Evolutionary conservation across 2,329 filamentous ascomycete genomes (phyloP), one percentile per base, ranked within the genome.

Genomic region (Aspergillus pseudoterreus): DNA sequence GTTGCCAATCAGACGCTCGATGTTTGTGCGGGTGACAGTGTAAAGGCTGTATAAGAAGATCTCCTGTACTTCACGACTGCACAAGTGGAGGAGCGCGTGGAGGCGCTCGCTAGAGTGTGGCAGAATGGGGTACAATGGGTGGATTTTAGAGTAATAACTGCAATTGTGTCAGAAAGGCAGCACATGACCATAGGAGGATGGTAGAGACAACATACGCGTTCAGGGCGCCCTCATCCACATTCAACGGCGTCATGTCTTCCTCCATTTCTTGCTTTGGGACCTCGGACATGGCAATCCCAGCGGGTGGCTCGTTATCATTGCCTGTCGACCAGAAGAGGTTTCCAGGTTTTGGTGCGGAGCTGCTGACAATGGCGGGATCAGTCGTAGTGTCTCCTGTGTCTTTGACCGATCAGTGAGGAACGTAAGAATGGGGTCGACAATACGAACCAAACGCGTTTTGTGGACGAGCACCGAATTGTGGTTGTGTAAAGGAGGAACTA

Each of bases 141-240:
- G 72, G 19, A 75, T 69, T 45, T 71, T 67, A 30, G 67, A 60
- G 47, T 73, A 73, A 57, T 75, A 75, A 6, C 71, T 74, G 48
- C 6, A 21, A 50, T 12, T 17, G 2, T 35, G 45, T 56, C 57
- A 65, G 61, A 50, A 53, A 39, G 35, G 43, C 38, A 19, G 47
- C 4, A 4, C 4, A 30, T 41, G 9, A 24, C 15, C 15, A 22
- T 38, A n/a, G n/a, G 12, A 36, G 35, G 4, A 38, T 15, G 35
- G 12, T 11, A 10, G 35, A 10, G 6, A 30, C 11, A 3, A 65
- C 70, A 48, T 67, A 74, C 69, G 67, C 65, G 53, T 72, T 68
- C 35, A 74, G 60, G 42, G 71, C 65, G 15, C 69, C 64, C 41
- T 72, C 71, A 47, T 75, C 71, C 30, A 74, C 61, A 39, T 57